These are phyloP conservation scores for Hemisphaericaspora nanyangensis DNA, from an alignment of 805 yeast species.

Conservation along the genomic window DNA sequence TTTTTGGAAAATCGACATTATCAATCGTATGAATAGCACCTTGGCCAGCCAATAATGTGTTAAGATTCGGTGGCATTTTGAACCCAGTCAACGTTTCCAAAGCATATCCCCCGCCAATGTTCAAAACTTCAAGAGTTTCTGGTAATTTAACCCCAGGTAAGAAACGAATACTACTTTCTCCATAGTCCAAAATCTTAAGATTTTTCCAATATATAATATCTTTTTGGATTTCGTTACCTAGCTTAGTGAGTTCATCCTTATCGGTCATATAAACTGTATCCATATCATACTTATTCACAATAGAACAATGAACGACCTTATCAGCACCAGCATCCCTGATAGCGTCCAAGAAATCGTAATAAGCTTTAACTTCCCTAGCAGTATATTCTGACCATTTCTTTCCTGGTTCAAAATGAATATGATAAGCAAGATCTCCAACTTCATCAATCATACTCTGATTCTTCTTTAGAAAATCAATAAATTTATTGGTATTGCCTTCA, in stretches of 20 bases:
- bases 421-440: constrained; percentile 27
- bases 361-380: constrained; percentile 20
- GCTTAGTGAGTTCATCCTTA: constrained; percentile 24
- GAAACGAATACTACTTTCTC: constrained; percentile 32
- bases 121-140: constrained; percentile 32
- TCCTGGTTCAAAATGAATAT: constrained; percentile 29
- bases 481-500: constrained; percentile 17
- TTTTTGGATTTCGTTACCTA: constrained; percentile 35
- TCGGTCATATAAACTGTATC: constrained; percentile 32
- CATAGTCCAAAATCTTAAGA: constrained; percentile 32
- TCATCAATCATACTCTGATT: constrained; percentile 13
- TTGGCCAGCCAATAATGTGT: constrained; percentile 28
- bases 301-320: constrained; percentile 35
- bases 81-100: constrained; percentile 38
- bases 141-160: constrained; percentile 40
- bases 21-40: constrained; percentile 34
- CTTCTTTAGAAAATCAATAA: constrained; percentile 18
- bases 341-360: constrained; percentile 19
- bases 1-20: constrained; percentile 29
- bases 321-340: constrained; percentile 19
- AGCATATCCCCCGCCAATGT: constrained; percentile 37
- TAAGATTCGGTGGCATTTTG: constrained; percentile 31
- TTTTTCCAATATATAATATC: constrained; percentile 34
- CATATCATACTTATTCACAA: constrained; percentile 34
- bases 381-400: constrained; percentile 31